These are phyloP conservation scores for Acephala macrosclerotiorum DNA, from an alignment of 2,329 filamentous ascomycete genomes.

Conservation along the genomic window DNA sequence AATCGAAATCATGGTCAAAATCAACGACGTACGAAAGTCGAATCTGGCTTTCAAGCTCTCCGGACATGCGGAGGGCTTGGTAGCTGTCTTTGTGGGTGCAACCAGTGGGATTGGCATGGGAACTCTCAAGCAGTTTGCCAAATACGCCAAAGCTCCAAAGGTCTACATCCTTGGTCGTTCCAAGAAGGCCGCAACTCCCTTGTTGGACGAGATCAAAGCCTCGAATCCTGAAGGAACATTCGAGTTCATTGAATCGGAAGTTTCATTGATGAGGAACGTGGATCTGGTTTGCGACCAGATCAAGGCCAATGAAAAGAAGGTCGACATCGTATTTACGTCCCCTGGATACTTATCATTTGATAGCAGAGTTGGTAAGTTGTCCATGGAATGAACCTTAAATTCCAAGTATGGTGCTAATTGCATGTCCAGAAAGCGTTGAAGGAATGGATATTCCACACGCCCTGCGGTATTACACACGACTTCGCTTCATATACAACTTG, in stretches of 20 bases:
- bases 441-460: slow-evolving; percentile 60
- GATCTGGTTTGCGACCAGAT: slow-evolving; percentile 57
- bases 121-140: slow-evolving; percentile 54
- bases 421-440: slow-evolving; percentile 58
- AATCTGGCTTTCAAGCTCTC: slow-evolving; percentile 46
- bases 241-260: slow-evolving; percentile 57
- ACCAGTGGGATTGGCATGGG: slow-evolving; percentile 62
- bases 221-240: slow-evolving; percentile 54
- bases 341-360: slow-evolving; percentile 47
- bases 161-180: slow-evolving; percentile 62
- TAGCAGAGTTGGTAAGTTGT: slow-evolving; percentile 38
- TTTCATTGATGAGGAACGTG: slow-evolving; percentile 58
- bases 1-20: slow-evolving; percentile 41
- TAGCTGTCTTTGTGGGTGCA: slow-evolving; percentile 60
- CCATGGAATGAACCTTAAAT: neutral
- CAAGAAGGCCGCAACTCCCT: slow-evolving; percentile 41
- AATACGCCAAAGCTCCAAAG: slow-evolving; percentile 49
- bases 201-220: slow-evolving; percentile 48
- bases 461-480: slow-evolving; percentile 63
- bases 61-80: slow-evolving; percentile 46
- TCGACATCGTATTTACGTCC: slow-evolving; percentile 57
- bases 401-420: slow-evolving; percentile 32
- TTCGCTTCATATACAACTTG: slow-evolving; percentile 62
- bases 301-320: slow-evolving; percentile 48
- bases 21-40: slow-evolving; percentile 46